A percentile compares a stretch with the other conserved stretches of the same genome.
Evolutionary conservation across 2,329 filamentous ascomycete genomes (phyloP).

Genomic region (Neocucurbitaria cava): DNA sequence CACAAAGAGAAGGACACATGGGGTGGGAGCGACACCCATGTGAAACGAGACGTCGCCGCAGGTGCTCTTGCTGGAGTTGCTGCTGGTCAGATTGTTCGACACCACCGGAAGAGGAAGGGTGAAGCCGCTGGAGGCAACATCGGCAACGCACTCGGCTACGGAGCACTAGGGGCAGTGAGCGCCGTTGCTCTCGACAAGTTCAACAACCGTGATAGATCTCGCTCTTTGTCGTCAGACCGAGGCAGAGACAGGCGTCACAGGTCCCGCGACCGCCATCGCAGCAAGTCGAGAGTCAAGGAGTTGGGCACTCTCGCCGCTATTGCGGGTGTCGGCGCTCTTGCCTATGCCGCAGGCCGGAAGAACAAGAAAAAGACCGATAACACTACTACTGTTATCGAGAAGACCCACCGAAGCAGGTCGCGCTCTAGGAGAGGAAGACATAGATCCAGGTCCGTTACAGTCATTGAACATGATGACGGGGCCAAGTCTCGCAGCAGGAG

Average conservation of each 20-base stretch:
- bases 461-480: conserved; percentile 29
- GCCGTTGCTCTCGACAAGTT: conserved; percentile 64
- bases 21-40: conserved; percentile 52
- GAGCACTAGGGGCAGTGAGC: conserved; percentile 66
- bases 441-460: conserved; percentile 46
- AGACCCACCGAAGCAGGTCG: conserved; percentile 55
- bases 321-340: conserved; percentile 66
- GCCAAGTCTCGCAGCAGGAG: conserved; percentile 53
- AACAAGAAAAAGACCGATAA: conserved; percentile 56
- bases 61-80: conserved; percentile 67
- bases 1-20: conserved; percentile 60
- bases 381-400: conserved; percentile 50
- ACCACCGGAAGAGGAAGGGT: conserved; percentile 63
- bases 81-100: conserved; percentile 66
- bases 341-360: conserved; percentile 58
- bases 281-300: conserved; percentile 56
- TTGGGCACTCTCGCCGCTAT: conserved; percentile 66
- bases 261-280: conserved; percentile 41
- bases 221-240: conserved; percentile 47
- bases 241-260: conserved; percentile 30
- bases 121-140: conserved; percentile 60
- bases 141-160: conserved; percentile 64
- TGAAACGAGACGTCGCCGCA: conserved; percentile 67
- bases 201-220: conserved; percentile 55
- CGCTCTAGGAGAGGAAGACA: conserved; percentile 47